Conservation (phyloP, 257 asterid species). For the Salvia rosmarinus region DNA sequence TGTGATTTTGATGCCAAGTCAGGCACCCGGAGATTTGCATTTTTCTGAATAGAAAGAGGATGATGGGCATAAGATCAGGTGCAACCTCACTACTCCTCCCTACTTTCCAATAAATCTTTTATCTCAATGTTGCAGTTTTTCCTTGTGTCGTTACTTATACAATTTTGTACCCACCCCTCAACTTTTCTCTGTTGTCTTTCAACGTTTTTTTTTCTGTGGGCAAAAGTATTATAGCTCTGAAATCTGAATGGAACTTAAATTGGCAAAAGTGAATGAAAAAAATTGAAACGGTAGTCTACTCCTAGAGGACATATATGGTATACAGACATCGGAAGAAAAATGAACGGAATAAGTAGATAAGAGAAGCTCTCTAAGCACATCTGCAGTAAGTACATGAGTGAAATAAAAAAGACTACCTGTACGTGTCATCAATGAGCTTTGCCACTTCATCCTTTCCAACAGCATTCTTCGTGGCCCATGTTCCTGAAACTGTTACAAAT, state of each 20-base stretch:
- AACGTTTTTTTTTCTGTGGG: neutral
- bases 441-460: conserved; percentile 80
- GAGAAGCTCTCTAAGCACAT: conserved; percentile 14
- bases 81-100: too few species aligned
- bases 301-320: conserved; percentile 27
- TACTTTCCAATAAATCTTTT: neutral
- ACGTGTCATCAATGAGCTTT: conserved; percentile 83
- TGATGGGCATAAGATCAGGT: conserved; percentile 31
- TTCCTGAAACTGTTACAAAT: conserved; percentile 61
- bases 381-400: conserved; percentile 10
- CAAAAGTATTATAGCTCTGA: conserved; percentile 4
- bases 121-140: conserved; percentile 5
- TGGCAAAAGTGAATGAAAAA: conserved; percentile 6
- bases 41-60: conserved; percentile 58
- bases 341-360: neutral
- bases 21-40: conserved; percentile 81
- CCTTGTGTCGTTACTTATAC: conserved; percentile 1
- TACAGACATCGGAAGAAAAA: conserved; percentile 5
- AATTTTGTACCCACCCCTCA: neutral
- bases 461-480: conserved; percentile 73
- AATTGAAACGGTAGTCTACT: neutral
- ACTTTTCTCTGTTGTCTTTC: conserved; percentile 16
- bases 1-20: conserved; percentile 79
- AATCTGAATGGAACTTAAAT: conserved; percentile 2
- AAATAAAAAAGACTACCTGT: conserved; percentile 58